Percentiles rank a stretch among this genome's conserved stretches.
phyloP scores from a whole-genome alignment of 2,329 filamentous ascomycete genomes.

The Coniella lustricola region DNA sequence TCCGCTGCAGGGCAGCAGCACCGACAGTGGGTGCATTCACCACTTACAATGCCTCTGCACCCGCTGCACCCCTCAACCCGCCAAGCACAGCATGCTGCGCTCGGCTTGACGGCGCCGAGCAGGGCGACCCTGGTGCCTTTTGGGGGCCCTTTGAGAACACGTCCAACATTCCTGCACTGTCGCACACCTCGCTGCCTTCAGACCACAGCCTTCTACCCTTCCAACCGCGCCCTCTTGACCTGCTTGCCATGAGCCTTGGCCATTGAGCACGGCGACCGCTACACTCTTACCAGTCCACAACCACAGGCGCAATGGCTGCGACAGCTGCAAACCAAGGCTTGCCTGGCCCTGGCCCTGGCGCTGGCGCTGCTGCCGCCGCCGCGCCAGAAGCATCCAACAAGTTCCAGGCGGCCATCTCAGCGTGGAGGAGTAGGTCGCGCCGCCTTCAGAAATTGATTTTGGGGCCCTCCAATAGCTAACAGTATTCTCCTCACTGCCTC shows the following conservation, averaged over 20 bases:
- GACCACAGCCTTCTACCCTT: not conserved
- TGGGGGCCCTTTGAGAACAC: slow-evolving; percentile 5
- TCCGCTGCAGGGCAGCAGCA: no score
- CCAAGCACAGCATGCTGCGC: no score
- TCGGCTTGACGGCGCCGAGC: not conserved
- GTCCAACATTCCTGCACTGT: slow-evolving; percentile 4
- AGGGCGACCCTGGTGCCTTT: not conserved
- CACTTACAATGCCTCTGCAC: no score
- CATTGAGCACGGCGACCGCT: slow-evolving; percentile 2
- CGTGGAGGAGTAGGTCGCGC: slow-evolving; percentile 85
- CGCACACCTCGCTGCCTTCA: not conserved
- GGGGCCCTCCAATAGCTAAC: no score
- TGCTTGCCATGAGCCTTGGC: slow-evolving; percentile 12
- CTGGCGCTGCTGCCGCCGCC: no score
- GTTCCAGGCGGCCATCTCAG: slow-evolving; percentile 91
- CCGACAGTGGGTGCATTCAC: no score
- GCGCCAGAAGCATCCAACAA: slow-evolving; percentile 74
- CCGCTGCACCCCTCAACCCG: no score
- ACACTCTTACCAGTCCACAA: not conserved
- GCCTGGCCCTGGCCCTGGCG: not conserved
- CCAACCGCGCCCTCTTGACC: not conserved
- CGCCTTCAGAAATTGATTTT: no score
- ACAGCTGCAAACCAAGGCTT: slow-evolving; percentile 1
- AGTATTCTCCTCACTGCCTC: not conserved
- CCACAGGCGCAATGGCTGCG: slow-evolving; percentile 8